Evolutionary conservation across 2,329 filamentous ascomycete species (phyloP).

Genomic region (Phaeosphaeriaceae sp.): DNA sequence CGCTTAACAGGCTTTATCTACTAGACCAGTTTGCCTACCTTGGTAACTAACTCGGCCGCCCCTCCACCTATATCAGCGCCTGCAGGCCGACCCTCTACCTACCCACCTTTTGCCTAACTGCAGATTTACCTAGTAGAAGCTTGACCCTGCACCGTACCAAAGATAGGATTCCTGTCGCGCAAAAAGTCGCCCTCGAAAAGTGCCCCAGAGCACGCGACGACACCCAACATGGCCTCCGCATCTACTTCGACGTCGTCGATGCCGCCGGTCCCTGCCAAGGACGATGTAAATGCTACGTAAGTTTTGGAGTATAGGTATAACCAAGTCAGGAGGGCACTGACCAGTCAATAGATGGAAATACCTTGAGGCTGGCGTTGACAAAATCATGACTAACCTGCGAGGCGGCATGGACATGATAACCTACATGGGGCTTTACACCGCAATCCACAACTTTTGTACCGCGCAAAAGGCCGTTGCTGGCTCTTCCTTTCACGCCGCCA

Average conservation of each 20-base stretch:
- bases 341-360: slow-evolving; percentile 79
- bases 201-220: slow-evolving; percentile 43
- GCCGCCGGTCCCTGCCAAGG: slow-evolving; percentile 59
- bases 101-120: slow-evolving; percentile 5
- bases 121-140: no score
- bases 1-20: no score
- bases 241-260: slow-evolving; percentile 41
- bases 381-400: slow-evolving; percentile 91
- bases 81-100: background rate
- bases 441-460: slow-evolving; percentile 98
- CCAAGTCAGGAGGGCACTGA: no score
- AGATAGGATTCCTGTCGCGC: slow-evolving; percentile 37
- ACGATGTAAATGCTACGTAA: slow-evolving; percentile 67
- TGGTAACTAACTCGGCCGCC: no score
- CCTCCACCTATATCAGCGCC: slow-evolving; percentile 1
- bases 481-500: slow-evolving; percentile 53
- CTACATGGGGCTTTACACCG: slow-evolving; percentile 98
- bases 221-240: slow-evolving; percentile 37
- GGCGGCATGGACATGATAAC: slow-evolving; percentile 93
- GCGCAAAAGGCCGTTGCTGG: slow-evolving; percentile 89
- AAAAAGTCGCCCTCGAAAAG: slow-evolving; percentile 43
- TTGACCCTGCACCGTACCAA: slow-evolving; percentile 17
- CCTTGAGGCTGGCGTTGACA: slow-evolving; percentile 83
- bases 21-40: no score
- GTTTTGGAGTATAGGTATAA: slow-evolving; percentile 47